Evolutionary conservation across 164 flowering plant species (phyloP), one percentile per base, ranked within the genome.

Genomic region (Hamamelis virginiana): DNA sequence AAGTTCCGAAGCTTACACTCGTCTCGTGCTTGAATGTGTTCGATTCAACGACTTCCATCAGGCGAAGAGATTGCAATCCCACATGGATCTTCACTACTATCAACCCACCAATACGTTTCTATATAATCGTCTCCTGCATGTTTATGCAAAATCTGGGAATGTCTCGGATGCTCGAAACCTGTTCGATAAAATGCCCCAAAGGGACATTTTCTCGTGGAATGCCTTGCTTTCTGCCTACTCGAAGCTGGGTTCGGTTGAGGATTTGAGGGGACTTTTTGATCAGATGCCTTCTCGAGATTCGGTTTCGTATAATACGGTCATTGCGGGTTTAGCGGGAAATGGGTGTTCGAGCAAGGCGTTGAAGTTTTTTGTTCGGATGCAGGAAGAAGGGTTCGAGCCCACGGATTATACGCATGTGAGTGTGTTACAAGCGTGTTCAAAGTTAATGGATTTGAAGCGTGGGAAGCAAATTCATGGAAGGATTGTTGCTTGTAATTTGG

Each of bases 381-480:
- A 66, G 55, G 66, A 59, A 21, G 83, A 80, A 45, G 82, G 82
- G 21, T 51, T 82, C 50, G 72, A 68, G 68, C 76, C 80, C 4
- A 70, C 78, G 1, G 84, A 81, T 52, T 72, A 79, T 64, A 81
- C 87, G 1, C 50, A 70, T 77, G 87, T 82, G 60, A 82, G 81
- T 51, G 71, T 71, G 44, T 75, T 86, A 55, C 76, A 77, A 45
- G 86, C 85, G 0, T 84, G 88, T 64, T 62, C 87, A 1, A 76
- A 72, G 68, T 55, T 84, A 33, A 45, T 66, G 78, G 80, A 80
- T 72, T 69, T 85, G 60, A 75, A 69, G 66, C 59, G 21, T 28
- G 91, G 93, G 69, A 82, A 71, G 64, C 82, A 89, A 75, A 67
- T 89, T 68, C 88, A 89, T 76, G 88, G 84, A 15, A 70, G 71